Base-by-base conservation (phyloP, 108 stramenopile genomes). In the Skeletonema costatum region DNA sequence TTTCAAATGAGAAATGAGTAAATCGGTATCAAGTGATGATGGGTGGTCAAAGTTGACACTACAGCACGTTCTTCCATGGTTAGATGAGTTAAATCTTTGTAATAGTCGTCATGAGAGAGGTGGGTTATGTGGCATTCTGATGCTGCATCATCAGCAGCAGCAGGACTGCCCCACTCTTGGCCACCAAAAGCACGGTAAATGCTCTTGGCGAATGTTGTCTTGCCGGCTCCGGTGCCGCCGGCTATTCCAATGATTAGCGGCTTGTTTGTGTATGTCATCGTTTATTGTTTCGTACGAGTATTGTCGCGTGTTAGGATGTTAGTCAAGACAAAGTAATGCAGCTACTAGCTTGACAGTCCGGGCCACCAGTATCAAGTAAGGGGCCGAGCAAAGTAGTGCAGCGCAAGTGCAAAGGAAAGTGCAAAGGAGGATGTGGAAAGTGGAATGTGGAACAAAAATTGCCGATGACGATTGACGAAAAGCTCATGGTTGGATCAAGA, bases 21-120 rank as follows among this genome's bases (percentile, higher is more conserved):
- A 70, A 17, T 86, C 85, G 6, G 97, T 98, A 38, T 99, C 98
- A n/a, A 99, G 75, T 42, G 92, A 81, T 59, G 95, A 88, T 19
- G 98, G 98, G 63, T 99, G 98, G 75, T 99, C 98, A 66, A 98
- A 99, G 67, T 99, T 99, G 7, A 75, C 87, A 41, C n/a, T n/a
- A n/a, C 85, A 77, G 78, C 85, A 19, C 96, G 83, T 65, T 91
- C 87, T 59, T 90, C 94, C n/a, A 90, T 25, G 1, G 96, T 56
- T 19, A 95, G 66, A 66, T 97, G 92, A 9, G 89, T 79, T 21
- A 94, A 78, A 78, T 97, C 93, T 61, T 71, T 85, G 76, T 88
- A 88, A 66, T 87, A 87, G 64, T 78, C 66, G 32, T 72, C 78
- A 68, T 80, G 81, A 66, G 81, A 79, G 59, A 81, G 80, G 56